Evolutionary conservation across 306 rosid genomes (phyloP).

Genomic region (Benincasa hispida): DNA sequence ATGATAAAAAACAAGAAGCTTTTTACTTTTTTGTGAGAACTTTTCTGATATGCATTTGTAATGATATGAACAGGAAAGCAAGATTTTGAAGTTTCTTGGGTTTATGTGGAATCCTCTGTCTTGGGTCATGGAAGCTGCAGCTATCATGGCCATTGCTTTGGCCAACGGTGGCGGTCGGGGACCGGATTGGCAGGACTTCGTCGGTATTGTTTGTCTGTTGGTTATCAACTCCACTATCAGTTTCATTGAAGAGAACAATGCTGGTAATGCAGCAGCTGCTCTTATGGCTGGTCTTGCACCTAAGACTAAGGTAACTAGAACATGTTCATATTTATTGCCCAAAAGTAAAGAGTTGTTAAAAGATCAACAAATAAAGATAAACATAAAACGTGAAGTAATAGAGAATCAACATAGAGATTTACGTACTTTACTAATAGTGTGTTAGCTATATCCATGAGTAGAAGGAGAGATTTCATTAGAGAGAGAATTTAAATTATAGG

Average conservation of each 20-base stretch:
- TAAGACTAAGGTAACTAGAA: constrained; percentile 61
- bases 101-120: constrained; percentile 99
- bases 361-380: no score
- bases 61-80: constrained; percentile 60
- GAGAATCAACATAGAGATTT: no score
- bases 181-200: constrained; percentile 98
- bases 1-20: not conserved
- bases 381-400: no score
- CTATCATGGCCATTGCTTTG: constrained; percentile 87
- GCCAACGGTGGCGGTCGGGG: constrained; percentile 83
- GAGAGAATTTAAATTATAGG: no score
- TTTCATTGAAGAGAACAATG: constrained; percentile 96
- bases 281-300: constrained; percentile 99
- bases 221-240: constrained; percentile 94
- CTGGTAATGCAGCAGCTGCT: constrained; percentile 98
- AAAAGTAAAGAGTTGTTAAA: no score
- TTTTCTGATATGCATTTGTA: constrained; percentile 16
- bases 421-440: no score
- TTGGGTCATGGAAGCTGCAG: constrained; percentile 99
- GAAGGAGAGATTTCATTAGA: no score
- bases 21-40: no score
- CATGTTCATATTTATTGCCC: not conserved
- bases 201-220: constrained; percentile 69
- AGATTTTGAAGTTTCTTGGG: constrained; percentile 85
- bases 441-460: no score